A percentile compares a stretch with the other conserved stretches of the same genome.
Conservation (phyloP, 225 moss, liverwort and hornwort species). For the Pleurozium schreberi region DNA sequence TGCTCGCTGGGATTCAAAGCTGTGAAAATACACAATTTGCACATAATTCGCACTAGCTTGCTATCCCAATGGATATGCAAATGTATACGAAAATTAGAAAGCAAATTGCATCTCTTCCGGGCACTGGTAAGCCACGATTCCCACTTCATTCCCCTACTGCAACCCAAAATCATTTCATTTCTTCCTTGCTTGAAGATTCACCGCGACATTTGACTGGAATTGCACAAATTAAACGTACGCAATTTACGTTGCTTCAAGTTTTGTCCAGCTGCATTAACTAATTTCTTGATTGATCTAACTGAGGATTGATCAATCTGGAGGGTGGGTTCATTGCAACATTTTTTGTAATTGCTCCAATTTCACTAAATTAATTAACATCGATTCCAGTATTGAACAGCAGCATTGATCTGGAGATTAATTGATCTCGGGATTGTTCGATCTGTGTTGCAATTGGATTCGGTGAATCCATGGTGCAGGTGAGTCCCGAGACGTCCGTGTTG, state of each 20-base stretch:
- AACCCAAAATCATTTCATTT: not conserved
- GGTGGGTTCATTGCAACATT: not conserved
- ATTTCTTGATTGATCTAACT: not conserved
- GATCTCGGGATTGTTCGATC: not conserved
- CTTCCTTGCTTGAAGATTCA: not conserved
- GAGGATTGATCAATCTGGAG: not conserved
- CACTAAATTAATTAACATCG: not conserved
- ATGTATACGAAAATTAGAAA: too few species aligned
- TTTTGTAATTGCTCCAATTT: not conserved
- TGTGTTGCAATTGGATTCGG: not conserved
- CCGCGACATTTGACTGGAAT: not conserved
- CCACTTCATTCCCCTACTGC: not conserved
- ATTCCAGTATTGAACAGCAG: not conserved
- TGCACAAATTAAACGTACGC: not conserved
- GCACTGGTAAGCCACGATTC: not conserved
- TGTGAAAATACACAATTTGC: not conserved
- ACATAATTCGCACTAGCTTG: not conserved
- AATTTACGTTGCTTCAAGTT: not conserved
- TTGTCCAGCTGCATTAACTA: not conserved
- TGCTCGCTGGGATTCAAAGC: not conserved
- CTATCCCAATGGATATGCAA: not conserved
- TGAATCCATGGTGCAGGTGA: not conserved
- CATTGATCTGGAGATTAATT: not conserved
- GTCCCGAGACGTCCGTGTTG: constrained; percentile 44
- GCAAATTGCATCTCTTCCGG: not conserved